Evolutionary conservation across 805 yeast genomes (phyloP).

Genomic region (Soucietia sequanensis): DNA sequence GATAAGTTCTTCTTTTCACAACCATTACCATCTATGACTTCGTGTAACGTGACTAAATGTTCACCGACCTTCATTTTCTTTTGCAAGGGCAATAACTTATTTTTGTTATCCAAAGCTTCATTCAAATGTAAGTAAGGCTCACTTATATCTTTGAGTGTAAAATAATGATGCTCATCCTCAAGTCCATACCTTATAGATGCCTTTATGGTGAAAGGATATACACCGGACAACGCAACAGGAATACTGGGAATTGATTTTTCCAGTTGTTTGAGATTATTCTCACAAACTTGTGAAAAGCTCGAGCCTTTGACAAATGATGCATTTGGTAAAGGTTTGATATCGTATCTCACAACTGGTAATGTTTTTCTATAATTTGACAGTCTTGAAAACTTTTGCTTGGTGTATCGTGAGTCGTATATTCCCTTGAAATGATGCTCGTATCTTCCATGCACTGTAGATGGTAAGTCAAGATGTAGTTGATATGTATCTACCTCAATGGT

Average conservation of each 20-base stretch:
- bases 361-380: conserved; percentile 2
- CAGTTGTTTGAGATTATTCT: conserved; percentile 24
- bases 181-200: conserved; percentile 60
- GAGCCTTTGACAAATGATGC: conserved; percentile 50
- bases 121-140: conserved; percentile 13
- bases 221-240: conserved; percentile 55
- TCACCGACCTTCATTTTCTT: conserved; percentile 65
- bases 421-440: conserved; percentile 61
- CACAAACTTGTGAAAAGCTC: conserved; percentile 48
- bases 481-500: conserved; percentile 30
- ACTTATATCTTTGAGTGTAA: conserved; percentile 46
- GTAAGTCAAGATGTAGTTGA: conserved; percentile 33
- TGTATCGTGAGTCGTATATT: conserved; percentile 64
- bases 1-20: conserved; percentile 52
- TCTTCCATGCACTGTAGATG: conserved; percentile 50
- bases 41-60: conserved; percentile 57
- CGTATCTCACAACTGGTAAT: conserved; percentile 25
- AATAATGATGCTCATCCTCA: conserved; percentile 50
- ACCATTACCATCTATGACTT: conserved; percentile 66
- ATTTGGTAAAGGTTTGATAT: conserved; percentile 61
- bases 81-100: conserved; percentile 45
- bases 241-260: conserved; percentile 37
- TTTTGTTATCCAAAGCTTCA: conserved; percentile 16
- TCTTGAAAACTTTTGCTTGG: conserved; percentile 27
- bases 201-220: conserved; percentile 59